Percentiles rank a stretch among this genome's conserved stretches.
These are phyloP conservation scores for Dictyostelium capitatum DNA, from an alignment of 78 protist genomes.

Conservation along the genomic window DNA sequence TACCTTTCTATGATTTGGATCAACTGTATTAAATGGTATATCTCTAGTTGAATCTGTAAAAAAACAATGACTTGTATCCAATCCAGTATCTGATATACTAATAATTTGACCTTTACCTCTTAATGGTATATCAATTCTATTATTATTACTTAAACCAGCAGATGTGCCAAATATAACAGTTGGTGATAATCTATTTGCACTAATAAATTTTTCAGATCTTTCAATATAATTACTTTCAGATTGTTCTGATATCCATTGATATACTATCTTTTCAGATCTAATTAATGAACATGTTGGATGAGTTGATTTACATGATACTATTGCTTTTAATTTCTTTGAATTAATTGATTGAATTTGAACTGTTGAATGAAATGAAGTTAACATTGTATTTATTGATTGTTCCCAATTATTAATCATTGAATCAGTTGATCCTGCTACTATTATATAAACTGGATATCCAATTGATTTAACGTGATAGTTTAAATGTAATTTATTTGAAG, in stretches of 20 bases:
- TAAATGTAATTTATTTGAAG: conserved; percentile 1
- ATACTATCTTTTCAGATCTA: not conserved
- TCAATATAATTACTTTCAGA: conserved; percentile 18
- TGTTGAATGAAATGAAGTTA: not conserved
- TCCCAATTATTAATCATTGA: not conserved
- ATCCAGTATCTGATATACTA: conserved; percentile 67
- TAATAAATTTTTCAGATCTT: not conserved
- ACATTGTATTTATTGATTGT: not conserved
- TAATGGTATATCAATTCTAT: conserved; percentile 31
- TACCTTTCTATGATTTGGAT: conserved; percentile 49
- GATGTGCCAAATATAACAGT: not conserved
- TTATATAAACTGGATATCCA: conserved; percentile 2
- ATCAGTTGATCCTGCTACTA: not conserved
- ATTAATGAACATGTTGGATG: not conserved
- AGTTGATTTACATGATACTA: not conserved
- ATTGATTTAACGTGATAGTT: not conserved
- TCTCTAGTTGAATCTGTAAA: conserved; percentile 20
- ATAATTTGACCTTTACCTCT: conserved; percentile 56
- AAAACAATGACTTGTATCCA: conserved; percentile 63
- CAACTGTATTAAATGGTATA: conserved; percentile 30
- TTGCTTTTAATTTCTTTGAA: not conserved
- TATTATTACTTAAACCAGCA: not conserved
- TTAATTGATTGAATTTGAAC: not conserved
- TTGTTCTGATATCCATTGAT: conserved; percentile 57
- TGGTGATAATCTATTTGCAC: conserved; percentile 59